Percentiles rank a stretch among this genome's conserved stretches.
Conservation (phyloP, 2,329 filamentous ascomycete genomes). For the Colletotrichum salicis region DNA sequence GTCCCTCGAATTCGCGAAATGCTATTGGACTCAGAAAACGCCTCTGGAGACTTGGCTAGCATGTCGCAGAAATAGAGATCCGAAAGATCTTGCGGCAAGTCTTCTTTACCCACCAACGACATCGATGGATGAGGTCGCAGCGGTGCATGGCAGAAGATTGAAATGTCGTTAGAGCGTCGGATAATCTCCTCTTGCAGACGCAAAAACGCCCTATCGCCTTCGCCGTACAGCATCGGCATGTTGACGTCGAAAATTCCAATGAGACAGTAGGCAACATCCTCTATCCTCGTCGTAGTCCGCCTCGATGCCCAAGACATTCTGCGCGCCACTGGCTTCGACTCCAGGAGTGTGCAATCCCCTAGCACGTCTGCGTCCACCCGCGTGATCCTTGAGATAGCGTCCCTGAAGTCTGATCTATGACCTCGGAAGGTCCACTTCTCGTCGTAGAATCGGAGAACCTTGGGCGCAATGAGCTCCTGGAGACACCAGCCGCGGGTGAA, state of each 20-base stretch:
- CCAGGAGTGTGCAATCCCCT: neutral
- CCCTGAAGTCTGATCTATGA: neutral
- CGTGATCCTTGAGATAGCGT: neutral
- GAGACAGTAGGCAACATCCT: conserved; percentile 43
- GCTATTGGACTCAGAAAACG: neutral
- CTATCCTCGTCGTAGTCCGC: conserved; percentile 37
- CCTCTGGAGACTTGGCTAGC: conserved; percentile 6
- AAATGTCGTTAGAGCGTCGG: neutral
- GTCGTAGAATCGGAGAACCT: conserved; percentile 31
- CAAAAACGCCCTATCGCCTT: conserved; percentile 40
- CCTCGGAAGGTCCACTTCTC: conserved; percentile 27
- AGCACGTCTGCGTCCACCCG: neutral
- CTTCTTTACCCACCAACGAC: neutral
- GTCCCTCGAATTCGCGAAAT: neutral
- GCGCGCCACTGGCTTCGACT: conserved; percentile 30
- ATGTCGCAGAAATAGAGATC: neutral
- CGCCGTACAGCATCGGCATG: conserved; percentile 43
- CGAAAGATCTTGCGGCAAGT: neutral
- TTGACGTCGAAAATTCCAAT: conserved; percentile 43
- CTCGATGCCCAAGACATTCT: conserved; percentile 44
- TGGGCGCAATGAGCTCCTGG: conserved; percentile 38
- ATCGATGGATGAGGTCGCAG: neutral
- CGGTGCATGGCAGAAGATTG: conserved; percentile 11
- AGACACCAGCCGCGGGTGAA: conserved; percentile 39
- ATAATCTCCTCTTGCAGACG: conserved; percentile 30